Evolutionary conservation across 495 filamentous ascomycete species (phyloP), one percentile per base, ranked within the genome.

Genomic region (Penicillium pulvis): DNA sequence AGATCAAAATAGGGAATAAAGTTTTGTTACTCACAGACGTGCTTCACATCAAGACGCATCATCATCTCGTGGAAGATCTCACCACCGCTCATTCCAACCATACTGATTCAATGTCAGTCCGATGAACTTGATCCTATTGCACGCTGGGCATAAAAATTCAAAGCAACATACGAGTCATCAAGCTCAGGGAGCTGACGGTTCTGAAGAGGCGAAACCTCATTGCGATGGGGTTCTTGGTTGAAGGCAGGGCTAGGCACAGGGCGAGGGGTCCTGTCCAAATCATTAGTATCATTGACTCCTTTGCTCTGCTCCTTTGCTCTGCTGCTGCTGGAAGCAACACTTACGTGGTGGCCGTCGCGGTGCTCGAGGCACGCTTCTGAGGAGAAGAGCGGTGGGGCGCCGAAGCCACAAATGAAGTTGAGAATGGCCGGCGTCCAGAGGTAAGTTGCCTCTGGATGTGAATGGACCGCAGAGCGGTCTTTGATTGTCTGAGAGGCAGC

Each of bases 11-110:
- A 19, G 55, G 24, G 33, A 52, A 46, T 10, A 30, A 48, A 31
- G 42, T 47, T 53, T 35, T 45, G 41, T 72, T 66, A 90, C 88
- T 72, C 79, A 92, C 90, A 95, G 66, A 97, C 80, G 74, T 95
- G 90, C 79, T 97, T 93, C 30, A 98, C 95, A 59, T 79, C 85
- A 60, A 93, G 91, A 67, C 94, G 80, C 42, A 92, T 83, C 91
- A 98, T 96, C 94, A 98, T 98, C 76, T 98, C 93, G 67, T 98
- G 92, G 80, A 98, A 96, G 60, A 98, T 98, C 71, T 97, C 87
- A 68, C 94, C 94, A 72, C 95, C 95, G 50, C 83, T 96, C 80
- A 91, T 90, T 33, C 95, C 95, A 70, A 98, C 90, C 78, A 98
- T 97, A 53, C 90, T 70, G 39, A 90, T 60, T 64, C 45, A 45